Evolutionary conservation across 208 protist genomes (phyloP).

Genomic region (Acanthamoeba sp.): DNA sequence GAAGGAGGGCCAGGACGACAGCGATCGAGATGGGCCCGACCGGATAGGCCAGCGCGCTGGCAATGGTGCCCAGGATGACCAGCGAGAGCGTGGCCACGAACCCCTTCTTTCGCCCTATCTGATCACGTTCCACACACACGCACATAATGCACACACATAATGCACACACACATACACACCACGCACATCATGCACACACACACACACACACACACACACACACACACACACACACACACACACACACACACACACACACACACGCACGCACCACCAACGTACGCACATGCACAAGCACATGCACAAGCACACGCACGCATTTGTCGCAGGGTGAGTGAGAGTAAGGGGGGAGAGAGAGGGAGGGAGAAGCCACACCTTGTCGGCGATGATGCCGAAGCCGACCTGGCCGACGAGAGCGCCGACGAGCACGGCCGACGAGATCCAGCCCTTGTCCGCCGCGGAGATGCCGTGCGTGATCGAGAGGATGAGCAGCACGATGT

Average conservation of each 20-base stretch:
- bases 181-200: too few relatives aligned
- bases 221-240: too few relatives aligned
- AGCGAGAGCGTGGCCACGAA: constrained; percentile 80
- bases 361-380: constrained; percentile 17
- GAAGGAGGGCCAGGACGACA: constrained; percentile 77
- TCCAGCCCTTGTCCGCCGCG: constrained; percentile 27
- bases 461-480: constrained; percentile 32
- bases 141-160: too few relatives aligned
- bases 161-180: too few relatives aligned
- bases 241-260: too few relatives aligned
- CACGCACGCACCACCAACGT: neutral
- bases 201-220: too few relatives aligned
- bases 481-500: constrained; percentile 77
- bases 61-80: constrained; percentile 79
- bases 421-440: constrained; percentile 70
- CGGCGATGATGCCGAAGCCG: constrained; percentile 84
- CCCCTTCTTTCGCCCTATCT: constrained; percentile 77
- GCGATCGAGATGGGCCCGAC: constrained; percentile 44
- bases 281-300: too few relatives aligned
- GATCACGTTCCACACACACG: too few relatives aligned
- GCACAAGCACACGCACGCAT: too few relatives aligned
- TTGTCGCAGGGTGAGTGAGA: neutral
- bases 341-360: neutral
- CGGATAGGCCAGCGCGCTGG: constrained; percentile 1
- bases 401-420: constrained; percentile 84